These are phyloP conservation scores for Calonectria hawksworthii DNA, from an alignment of 2,329 filamentous ascomycete genomes.

Conservation along the genomic window DNA sequence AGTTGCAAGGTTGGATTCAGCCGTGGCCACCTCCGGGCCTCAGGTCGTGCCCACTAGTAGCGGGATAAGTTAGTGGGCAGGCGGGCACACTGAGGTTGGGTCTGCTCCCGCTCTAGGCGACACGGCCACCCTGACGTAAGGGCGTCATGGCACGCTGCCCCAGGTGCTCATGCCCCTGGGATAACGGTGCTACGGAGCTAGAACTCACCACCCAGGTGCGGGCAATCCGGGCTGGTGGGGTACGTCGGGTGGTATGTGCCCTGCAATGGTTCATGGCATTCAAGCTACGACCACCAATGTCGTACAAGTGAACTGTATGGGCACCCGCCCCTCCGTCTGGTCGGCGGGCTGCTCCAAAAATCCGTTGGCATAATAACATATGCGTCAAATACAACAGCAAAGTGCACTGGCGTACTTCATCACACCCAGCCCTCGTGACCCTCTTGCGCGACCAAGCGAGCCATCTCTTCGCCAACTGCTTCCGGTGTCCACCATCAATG, in stretches of 20 bases:
- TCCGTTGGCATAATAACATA: background rate
- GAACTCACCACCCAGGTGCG: background rate
- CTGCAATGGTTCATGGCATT: background rate
- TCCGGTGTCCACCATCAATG: background rate
- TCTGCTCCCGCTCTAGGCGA: conserved; percentile 3
- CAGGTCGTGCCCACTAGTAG: background rate
- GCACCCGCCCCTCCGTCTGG: background rate
- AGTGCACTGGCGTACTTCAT: background rate
- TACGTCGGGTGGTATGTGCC: background rate
- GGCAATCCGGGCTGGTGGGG: background rate
- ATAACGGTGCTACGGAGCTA: background rate
- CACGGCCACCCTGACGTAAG: background rate
- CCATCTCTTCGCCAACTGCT: background rate
- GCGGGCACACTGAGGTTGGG: conserved; percentile 2
- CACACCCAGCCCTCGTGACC: background rate
- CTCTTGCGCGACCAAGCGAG: background rate
- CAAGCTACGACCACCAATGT: background rate
- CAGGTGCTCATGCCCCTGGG: background rate
- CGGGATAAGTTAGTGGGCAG: conserved; percentile 11
- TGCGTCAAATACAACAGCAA: background rate
- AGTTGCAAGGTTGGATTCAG: conserved; percentile 3
- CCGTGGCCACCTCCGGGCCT: background rate
- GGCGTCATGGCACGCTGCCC: conserved; percentile 7
- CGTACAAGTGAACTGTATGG: background rate
- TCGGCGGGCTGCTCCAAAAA: background rate